phyloP scores from a whole-genome alignment of 164 flowering plant genomes.

The Aristolochia californica region DNA sequence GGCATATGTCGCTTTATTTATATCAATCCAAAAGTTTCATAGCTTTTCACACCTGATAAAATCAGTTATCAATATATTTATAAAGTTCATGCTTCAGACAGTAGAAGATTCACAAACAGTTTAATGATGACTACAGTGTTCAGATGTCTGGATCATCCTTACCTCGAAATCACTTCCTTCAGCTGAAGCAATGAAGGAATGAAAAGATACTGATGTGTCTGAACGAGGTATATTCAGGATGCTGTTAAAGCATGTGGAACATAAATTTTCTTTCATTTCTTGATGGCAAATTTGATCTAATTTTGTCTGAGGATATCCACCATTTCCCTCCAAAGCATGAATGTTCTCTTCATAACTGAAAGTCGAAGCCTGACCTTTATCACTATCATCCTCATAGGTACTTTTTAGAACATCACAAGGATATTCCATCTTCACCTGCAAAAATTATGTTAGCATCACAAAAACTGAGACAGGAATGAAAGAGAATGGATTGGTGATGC shows the following conservation, averaged over 20 bases:
- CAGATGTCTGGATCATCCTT: slow-evolving; percentile 2
- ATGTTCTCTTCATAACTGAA: slow-evolving; percentile 1
- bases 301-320: too few relatives aligned
- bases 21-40: too few relatives aligned
- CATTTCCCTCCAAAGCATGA: too few relatives aligned
- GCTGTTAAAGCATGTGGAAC: slow-evolving; percentile 37
- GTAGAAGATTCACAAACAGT: too few relatives aligned
- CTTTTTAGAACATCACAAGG: slow-evolving; percentile 25
- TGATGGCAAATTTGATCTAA: too few relatives aligned
- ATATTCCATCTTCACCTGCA: slow-evolving; percentile 37
- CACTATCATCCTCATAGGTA: slow-evolving; percentile 5
- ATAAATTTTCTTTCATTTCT: background rate
- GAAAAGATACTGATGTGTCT: slow-evolving; percentile 23
- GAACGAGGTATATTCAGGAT: slow-evolving; percentile 38
- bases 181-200: slow-evolving; percentile 13
- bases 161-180: slow-evolving; percentile 33
- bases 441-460: background rate
- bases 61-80: too few relatives aligned
- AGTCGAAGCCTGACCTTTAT: slow-evolving; percentile 1
- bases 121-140: background rate
- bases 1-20: too few relatives aligned
- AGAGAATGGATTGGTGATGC: too few relatives aligned
- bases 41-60: too few relatives aligned
- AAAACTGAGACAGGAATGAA: too few relatives aligned
- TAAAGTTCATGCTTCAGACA: too few relatives aligned